Conservation (phyloP, 306 rosid genomes). For the Begonia masoniana region DNA sequence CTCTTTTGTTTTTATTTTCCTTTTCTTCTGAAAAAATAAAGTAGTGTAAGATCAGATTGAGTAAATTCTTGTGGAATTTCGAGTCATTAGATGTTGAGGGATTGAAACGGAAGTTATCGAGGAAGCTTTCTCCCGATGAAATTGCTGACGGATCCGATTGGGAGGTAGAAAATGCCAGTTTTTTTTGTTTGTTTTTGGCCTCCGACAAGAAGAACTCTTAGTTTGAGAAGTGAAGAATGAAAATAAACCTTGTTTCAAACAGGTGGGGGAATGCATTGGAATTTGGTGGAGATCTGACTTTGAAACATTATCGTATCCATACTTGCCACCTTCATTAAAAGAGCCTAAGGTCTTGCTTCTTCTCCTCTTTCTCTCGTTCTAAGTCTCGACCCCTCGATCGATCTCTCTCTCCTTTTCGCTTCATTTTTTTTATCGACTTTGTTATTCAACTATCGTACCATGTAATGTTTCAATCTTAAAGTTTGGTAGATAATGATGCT, state of each 20-base stretch:
- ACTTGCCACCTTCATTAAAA: constrained; percentile 41
- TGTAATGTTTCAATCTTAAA: too few relatives aligned
- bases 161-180: constrained; percentile 41
- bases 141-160: constrained; percentile 45
- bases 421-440: too few relatives aligned
- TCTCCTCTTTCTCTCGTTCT: neutral
- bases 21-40: neutral
- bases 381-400: too few relatives aligned
- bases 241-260: neutral
- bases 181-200: neutral
- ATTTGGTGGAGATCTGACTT: constrained; percentile 83
- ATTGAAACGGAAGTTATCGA: constrained; percentile 59
- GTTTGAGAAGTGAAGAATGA: neutral
- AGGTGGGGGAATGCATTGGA: constrained; percentile 87
- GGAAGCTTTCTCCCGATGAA: constrained; percentile 47
- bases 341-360: constrained; percentile 51
- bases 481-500: neutral
- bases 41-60: neutral
- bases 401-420: too few relatives aligned
- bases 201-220: neutral
- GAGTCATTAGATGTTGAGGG: constrained; percentile 58
- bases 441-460: too few relatives aligned
- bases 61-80: neutral
- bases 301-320: constrained; percentile 46
- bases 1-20: too few relatives aligned